A percentile compares a stretch with the other conserved stretches of the same genome.
Evolutionary conservation across 805 yeast species (phyloP).

Genomic region (Saccharomycopsis fibuligera): DNA sequence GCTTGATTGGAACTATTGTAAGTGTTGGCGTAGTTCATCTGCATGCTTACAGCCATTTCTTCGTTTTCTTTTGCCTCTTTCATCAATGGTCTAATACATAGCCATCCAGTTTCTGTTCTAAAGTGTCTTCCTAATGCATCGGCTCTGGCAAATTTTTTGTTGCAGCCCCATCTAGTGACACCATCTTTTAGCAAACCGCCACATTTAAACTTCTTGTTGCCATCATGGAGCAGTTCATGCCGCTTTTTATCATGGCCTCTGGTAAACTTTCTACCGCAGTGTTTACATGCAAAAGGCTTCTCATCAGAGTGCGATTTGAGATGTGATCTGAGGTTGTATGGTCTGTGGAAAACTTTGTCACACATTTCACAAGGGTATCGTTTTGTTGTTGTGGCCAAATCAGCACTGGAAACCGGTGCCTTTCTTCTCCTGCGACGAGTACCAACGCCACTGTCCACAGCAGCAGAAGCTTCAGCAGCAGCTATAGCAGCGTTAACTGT

Average conservation of each 20-base stretch:
- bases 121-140: slow-evolving; percentile 76
- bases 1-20: too few relatives aligned
- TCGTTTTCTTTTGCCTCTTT: slow-evolving; percentile 37
- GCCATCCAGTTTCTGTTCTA: slow-evolving; percentile 67
- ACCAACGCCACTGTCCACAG: slow-evolving; percentile 14
- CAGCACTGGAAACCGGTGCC: background rate
- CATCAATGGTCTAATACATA: slow-evolving; percentile 59
- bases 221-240: slow-evolving; percentile 70
- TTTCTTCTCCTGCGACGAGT: slow-evolving; percentile 11
- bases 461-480: slow-evolving; percentile 31
- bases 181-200: slow-evolving; percentile 55
- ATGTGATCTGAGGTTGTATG: slow-evolving; percentile 76
- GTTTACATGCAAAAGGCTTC: slow-evolving; percentile 60
- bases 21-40: too few relatives aligned
- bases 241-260: slow-evolving; percentile 72
- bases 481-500: slow-evolving; percentile 19
- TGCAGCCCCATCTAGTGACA: slow-evolving; percentile 65
- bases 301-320: slow-evolving; percentile 70
- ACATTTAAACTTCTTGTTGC: slow-evolving; percentile 64
- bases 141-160: slow-evolving; percentile 64
- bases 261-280: slow-evolving; percentile 65
- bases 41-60: background rate
- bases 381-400: slow-evolving; percentile 8
- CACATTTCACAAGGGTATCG: slow-evolving; percentile 60
- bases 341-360: slow-evolving; percentile 68